A percentile compares a stretch with the other conserved stretches of the same genome.
phyloP scores from a whole-genome alignment of 129 eudicot species.

The Saussurea involucrata region DNA sequence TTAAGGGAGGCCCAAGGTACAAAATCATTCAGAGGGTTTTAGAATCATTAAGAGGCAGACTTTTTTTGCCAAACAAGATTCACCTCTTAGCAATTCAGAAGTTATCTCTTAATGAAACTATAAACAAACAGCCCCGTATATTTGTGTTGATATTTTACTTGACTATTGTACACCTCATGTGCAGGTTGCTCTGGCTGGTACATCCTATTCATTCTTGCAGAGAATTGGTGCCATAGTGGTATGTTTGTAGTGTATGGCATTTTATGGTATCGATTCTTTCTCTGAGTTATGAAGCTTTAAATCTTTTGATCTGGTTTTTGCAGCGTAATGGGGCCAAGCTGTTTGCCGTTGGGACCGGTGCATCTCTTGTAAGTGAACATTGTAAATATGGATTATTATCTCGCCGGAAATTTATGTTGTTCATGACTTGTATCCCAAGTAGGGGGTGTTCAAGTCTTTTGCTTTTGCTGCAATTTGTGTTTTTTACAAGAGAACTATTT shows the following conservation, averaged over 20 bases:
- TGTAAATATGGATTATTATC: background rate
- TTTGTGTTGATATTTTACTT: background rate
- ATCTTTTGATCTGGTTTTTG: slow-evolving; percentile 14
- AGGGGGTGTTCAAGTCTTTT: background rate
- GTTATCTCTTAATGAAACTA: no score
- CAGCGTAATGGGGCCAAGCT: slow-evolving; percentile 95
- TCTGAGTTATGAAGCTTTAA: slow-evolving; percentile 4
- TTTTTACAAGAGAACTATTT: background rate
- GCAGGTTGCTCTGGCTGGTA: slow-evolving; percentile 81
- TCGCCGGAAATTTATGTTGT: background rate
- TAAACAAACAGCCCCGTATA: no score
- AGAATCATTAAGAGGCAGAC: no score
- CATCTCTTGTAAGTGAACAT: slow-evolving; percentile 73
- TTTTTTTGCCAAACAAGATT: no score
- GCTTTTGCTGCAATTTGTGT: background rate
- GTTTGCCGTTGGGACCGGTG: slow-evolving; percentile 83
- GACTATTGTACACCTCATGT: slow-evolving; percentile 6
- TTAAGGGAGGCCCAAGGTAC: no score
- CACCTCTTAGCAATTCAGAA: no score
- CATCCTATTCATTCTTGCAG: slow-evolving; percentile 78
- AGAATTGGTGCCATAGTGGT: slow-evolving; percentile 83
- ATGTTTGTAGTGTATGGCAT: slow-evolving; percentile 15
- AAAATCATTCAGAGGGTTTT: no score
- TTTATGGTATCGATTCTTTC: background rate
- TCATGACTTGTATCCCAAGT: background rate